These are phyloP conservation scores for Colletotrichum orchidophilum DNA, from an alignment of 2,329 filamentous ascomycete species.

Conservation along the genomic window DNA sequence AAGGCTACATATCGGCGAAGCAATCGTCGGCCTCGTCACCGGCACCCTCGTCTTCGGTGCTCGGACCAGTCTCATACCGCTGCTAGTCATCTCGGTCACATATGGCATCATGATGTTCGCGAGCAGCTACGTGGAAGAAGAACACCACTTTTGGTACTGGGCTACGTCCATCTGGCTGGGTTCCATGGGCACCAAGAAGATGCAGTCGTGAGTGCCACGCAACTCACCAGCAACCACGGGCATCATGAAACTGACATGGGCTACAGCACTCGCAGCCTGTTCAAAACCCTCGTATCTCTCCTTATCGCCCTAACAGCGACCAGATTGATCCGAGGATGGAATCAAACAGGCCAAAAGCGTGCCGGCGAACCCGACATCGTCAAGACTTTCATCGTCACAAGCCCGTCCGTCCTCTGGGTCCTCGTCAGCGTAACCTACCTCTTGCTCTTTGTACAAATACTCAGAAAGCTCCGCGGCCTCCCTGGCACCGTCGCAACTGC, in stretches of 20 bases:
- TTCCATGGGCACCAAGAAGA: conserved; percentile 59
- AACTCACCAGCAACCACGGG: too few relatives aligned
- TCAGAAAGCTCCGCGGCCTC: conserved; percentile 52
- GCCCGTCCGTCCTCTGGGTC: conserved; percentile 77
- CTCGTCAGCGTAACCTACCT: conserved; percentile 77
- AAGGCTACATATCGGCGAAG: conserved; percentile 62
- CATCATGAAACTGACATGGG: not conserved
- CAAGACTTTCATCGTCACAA: conserved; percentile 71
- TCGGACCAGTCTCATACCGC: conserved; percentile 46
- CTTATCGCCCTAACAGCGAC: conserved; percentile 61
- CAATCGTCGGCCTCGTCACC: conserved; percentile 40
- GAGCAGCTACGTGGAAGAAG: conserved; percentile 97
- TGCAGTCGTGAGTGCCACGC: conserved; percentile 46
- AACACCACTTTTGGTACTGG: conserved; percentile 99
- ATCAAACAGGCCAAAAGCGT: conserved; percentile 97
- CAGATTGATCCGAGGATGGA: conserved; percentile 82
- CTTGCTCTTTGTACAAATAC: conserved; percentile 60
- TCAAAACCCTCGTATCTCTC: conserved; percentile 47
- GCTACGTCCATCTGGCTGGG: conserved; percentile 75
- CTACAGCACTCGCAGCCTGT: not conserved
- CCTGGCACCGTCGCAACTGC: conserved; percentile 52
- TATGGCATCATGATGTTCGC: conserved; percentile 97
- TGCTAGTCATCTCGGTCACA: conserved; percentile 62
- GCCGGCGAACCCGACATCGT: conserved; percentile 91
- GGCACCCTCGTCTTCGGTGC: conserved; percentile 29